A percentile compares a stretch with the other conserved stretches of the same genome.
Conservation (phyloP, 352 stramenopile genomes). For the Globisporangium acanthophoron region DNA sequence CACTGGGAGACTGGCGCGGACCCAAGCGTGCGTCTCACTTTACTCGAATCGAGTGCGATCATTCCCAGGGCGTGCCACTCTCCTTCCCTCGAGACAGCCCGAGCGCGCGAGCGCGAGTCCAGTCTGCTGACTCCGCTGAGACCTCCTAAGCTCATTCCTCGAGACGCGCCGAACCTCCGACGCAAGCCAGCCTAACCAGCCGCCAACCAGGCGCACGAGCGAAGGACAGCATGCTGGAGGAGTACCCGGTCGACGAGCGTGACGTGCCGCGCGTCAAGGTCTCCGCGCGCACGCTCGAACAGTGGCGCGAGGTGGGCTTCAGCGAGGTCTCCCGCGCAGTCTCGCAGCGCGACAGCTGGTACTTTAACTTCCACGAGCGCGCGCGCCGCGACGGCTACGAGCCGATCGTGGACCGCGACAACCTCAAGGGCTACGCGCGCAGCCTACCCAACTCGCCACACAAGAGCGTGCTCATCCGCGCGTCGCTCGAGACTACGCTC, state of each 20-base stretch:
- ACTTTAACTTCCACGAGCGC: conserved; percentile 25
- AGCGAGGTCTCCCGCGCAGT: conserved; percentile 25
- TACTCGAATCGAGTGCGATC: no score
- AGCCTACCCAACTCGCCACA: conserved; percentile 20
- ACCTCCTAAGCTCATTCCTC: no score
- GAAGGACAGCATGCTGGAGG: conserved; percentile 9
- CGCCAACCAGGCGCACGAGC: background rate
- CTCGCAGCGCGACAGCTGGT: conserved; percentile 23
- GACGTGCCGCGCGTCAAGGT: conserved; percentile 24
- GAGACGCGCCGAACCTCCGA: no score
- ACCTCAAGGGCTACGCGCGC: conserved; percentile 26
- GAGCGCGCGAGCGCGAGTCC: no score
- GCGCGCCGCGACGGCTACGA: conserved; percentile 24
- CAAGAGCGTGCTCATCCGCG: conserved; percentile 19
- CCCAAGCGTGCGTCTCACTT: no score
- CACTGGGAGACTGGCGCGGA: no score
- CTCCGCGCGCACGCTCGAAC: conserved; percentile 16
- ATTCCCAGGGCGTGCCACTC: no score
- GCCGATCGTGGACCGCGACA: conserved; percentile 25
- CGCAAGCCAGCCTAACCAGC: background rate
- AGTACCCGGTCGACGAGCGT: conserved; percentile 10
- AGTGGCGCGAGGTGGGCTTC: conserved; percentile 22
- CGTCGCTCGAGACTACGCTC: conserved; percentile 33
- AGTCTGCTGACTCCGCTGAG: no score
- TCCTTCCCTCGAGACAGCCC: no score